Base-by-base conservation (phyloP, 768 basidiomycete species). In the Cubamyces sp. region DNA sequence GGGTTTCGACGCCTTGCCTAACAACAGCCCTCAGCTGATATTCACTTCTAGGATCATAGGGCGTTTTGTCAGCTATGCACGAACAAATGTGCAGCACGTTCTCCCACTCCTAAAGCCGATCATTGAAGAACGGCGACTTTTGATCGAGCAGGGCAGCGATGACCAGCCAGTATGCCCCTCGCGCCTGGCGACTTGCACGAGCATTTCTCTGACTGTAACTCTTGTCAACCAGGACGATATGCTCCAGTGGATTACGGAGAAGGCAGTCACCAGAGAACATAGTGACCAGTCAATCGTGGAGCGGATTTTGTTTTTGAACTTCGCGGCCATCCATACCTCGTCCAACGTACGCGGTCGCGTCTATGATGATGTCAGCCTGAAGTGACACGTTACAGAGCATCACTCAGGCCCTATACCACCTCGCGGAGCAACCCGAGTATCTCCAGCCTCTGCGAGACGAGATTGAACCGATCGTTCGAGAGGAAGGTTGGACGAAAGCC, bases 221-320 rank as follows among this genome's bases (percentile, higher is more conserved):
- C 4, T 3, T 30, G 34, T 34, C n/a, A n/a, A n/a, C n/a, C 11
- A 34, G 34, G 5, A 68, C 8, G 74, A 78, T 49, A 19, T 77
- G 30, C 55, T 78, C 6, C 62, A 66, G 0, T 76, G 75, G 73
- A 39, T 74, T 25, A 66, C 76, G 53, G 72, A 74, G 9, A 69
- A 62, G 2, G 71, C 71, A 7, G 34, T 25, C 23, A 59, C 5
- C 68, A 21, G 66, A 7, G 19, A 42, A 6, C 19, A 23, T 21
- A 49, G 71, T 0, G 30, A 60, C 3, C 52, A 64, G 30, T 61
- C 60, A 25, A 54, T 74, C 18, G 69, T 69, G 2, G 59, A 64
- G 43, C 66, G 71, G 14, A 64, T 77, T 25, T 47, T 76, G n/a
- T 57, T 65, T 39, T 54, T 73, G 25, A 68, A 71, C 51, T 77